phyloP scores from a whole-genome alignment of 768 basidiomycete genomes.

The Pholiota microspora region DNA sequence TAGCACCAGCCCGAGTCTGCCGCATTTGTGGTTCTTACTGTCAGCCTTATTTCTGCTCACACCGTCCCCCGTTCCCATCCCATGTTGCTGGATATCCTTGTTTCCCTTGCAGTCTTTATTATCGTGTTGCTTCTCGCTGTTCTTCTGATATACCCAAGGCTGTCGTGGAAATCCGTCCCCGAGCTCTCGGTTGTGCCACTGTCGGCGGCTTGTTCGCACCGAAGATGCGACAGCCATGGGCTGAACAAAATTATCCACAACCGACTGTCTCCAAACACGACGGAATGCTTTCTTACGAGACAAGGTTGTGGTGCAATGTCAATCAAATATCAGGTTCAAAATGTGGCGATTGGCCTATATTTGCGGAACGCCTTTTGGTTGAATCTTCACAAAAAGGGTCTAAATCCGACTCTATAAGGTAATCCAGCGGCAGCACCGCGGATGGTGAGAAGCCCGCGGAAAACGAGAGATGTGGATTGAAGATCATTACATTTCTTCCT shows the following conservation, averaged over 20 bases:
- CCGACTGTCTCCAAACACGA: background rate
- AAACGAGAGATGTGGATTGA: constrained; percentile 21
- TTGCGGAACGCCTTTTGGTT: constrained; percentile 18
- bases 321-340: constrained; percentile 16
- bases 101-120: background rate
- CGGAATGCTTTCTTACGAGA: constrained; percentile 5
- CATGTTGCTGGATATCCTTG: background rate
- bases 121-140: background rate
- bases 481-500: constrained; percentile 36
- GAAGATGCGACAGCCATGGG: constrained; percentile 8
- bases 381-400: constrained; percentile 13
- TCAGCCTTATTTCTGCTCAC: constrained; percentile 1
- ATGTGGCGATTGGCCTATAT: constrained; percentile 17
- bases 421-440: constrained; percentile 21
- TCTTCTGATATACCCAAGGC: background rate
- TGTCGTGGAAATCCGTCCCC: constrained; percentile 1
- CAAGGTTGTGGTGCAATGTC: constrained; percentile 13
- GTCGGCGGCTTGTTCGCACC: constrained; percentile 5
- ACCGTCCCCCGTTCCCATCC: background rate
- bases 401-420: constrained; percentile 20
- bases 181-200: constrained; percentile 2
- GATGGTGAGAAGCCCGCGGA: constrained; percentile 27
- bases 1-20: constrained; percentile 4
- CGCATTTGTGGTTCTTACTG: constrained; percentile 2
- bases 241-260: background rate